These are phyloP conservation scores for Cryptosporidium ubiquitum DNA, from an alignment of 169 alveolate species.

Conservation along the genomic window DNA sequence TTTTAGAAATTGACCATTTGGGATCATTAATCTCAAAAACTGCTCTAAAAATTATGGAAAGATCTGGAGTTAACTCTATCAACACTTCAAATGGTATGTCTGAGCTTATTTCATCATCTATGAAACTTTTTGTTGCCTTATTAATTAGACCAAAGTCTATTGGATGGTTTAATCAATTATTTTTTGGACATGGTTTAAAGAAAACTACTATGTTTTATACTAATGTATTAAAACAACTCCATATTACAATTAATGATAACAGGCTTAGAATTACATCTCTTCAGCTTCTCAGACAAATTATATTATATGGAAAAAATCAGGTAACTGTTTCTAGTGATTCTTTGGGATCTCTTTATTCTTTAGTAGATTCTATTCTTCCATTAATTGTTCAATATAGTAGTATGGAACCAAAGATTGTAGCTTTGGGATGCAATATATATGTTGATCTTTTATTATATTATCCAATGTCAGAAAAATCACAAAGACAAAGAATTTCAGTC, in stretches of 20 bases:
- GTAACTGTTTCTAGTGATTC: constrained; percentile 53
- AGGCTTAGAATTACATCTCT: constrained; percentile 54
- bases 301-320: constrained; percentile 48
- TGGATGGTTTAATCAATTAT: constrained; percentile 48
- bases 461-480: constrained; percentile 57
- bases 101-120: constrained; percentile 48
- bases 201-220: constrained; percentile 22
- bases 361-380: constrained; percentile 38
- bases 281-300: constrained; percentile 38
- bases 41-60: constrained; percentile 42
- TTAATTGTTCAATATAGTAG: constrained; percentile 46
- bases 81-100: constrained; percentile 35
- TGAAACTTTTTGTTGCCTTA: constrained; percentile 47
- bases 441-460: constrained; percentile 38
- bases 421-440: constrained; percentile 41
- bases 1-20: constrained; percentile 13
- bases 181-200: background rate
- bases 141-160: constrained; percentile 35
- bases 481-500: constrained; percentile 54
- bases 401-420: constrained; percentile 58
- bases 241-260: constrained; percentile 45
- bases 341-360: constrained; percentile 56
- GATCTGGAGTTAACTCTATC: constrained; percentile 10
- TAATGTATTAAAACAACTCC: constrained; percentile 33
- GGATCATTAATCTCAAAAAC: constrained; percentile 36